Evolutionary conservation across 176 grass and related monocot genomes (phyloP).

Genomic region (Guadua angustifolia): DNA sequence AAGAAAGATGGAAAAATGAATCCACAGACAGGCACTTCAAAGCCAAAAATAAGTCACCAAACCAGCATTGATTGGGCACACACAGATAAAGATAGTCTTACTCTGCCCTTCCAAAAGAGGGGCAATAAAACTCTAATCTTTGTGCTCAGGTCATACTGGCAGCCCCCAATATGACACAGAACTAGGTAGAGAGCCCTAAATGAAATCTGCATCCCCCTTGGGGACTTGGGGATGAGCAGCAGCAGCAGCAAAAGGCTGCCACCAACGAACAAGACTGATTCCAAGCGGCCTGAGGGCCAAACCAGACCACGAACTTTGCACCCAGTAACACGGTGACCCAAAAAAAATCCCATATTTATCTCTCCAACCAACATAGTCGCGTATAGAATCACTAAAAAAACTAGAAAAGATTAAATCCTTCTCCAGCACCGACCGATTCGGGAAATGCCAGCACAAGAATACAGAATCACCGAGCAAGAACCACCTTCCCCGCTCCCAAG

Average conservation of each 20-base stretch:
- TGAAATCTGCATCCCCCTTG: background rate
- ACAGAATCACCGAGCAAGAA: background rate
- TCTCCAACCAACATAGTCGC: background rate
- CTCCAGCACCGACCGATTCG: background rate
- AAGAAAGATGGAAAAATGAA: background rate
- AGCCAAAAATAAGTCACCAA: constrained; percentile 11
- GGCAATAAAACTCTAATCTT: constrained; percentile 19
- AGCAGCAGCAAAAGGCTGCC: background rate
- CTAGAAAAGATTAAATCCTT: background rate
- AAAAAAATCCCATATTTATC: background rate
- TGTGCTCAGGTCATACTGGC: background rate
- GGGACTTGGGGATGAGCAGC: background rate
- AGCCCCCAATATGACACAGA: constrained; percentile 6
- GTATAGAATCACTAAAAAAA: background rate
- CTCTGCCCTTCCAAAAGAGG: background rate
- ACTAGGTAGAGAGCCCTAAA: constrained; percentile 4
- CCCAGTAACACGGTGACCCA: background rate
- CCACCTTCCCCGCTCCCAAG: background rate
- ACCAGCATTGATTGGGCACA: constrained; percentile 28
- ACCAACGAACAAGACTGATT: background rate
- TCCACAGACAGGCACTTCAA: background rate
- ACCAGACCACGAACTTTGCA: background rate
- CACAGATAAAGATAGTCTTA: constrained; percentile 16
- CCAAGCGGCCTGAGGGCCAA: background rate
- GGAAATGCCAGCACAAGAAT: background rate